Evolutionary conservation across 2,329 filamentous ascomycete genomes (phyloP), one percentile per base, ranked within the genome.

Genomic region (Calonectria henricotiae): DNA sequence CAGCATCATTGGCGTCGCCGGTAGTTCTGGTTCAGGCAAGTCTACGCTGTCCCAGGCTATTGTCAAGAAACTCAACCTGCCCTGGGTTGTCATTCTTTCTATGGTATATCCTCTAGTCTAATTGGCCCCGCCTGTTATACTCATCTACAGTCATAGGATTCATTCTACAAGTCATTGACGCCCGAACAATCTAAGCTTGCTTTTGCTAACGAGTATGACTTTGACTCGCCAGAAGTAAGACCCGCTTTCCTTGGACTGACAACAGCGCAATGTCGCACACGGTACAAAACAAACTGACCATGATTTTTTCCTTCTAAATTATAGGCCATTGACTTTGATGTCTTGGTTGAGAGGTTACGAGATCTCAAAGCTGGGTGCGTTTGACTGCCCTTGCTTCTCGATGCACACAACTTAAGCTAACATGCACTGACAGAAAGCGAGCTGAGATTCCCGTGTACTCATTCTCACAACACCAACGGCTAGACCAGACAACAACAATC

Each of bases 61-160:
- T 76, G 94, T 98, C 74, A 92, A 90, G 77, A 92, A 93, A 78
- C 86, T 99, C 77, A 98, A 96, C 83, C 85, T 99, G 73, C 96
- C 96, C 67, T 99, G 96, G 96, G 96, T 99, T 71, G 95, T 98
- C 61, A 98, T 99, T 83, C 84, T 99, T 77, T 97, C 95, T 47
- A 98, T 99, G 92, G 94, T 96, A 88, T 79, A 85, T 79, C 61
- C n/a, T 37, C 61, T 43, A 51, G 54, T 17, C 49, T 51, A 27
- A 32, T 35, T 37, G 25, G 6, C 11, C 61, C 17, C 37, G 17
- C 62, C 7, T 12, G 8, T n/a, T 37, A 4, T 71, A 58, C 79
- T 81, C 69, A 80, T 30, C 74, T 37, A 23, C 71, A 63, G 62
- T 47, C 66, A n/a, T 74, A 97, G 94, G 96, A 99, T 83, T 98